phyloP scores from a whole-genome alignment of 2,329 filamentous ascomycete genomes.

The Trichophyton rubrum region DNA sequence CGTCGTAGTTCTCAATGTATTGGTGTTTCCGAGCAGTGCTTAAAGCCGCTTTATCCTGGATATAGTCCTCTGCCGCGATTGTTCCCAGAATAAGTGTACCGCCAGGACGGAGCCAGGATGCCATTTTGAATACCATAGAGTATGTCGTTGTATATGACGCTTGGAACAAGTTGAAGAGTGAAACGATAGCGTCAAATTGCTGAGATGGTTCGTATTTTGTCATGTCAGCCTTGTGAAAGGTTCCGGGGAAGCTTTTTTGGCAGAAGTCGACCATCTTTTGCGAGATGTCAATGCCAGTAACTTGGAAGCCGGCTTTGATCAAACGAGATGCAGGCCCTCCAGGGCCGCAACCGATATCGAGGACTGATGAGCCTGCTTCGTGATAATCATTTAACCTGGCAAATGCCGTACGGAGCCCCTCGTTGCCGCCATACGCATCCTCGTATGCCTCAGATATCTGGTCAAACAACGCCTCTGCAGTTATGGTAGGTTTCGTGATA shows the following conservation, averaged over 20 bases:
- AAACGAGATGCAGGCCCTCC: constrained; percentile 12
- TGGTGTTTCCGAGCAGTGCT: background rate
- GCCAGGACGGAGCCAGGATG: constrained; percentile 10
- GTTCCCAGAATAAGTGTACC: constrained; percentile 11
- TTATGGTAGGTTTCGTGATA: background rate
- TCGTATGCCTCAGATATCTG: constrained; percentile 9
- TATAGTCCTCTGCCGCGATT: constrained; percentile 5
- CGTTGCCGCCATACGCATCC: constrained; percentile 9
- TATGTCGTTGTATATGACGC: constrained; percentile 8
- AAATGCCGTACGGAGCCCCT: constrained; percentile 7
- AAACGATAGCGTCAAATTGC: constrained; percentile 12
- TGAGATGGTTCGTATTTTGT: constrained; percentile 8
- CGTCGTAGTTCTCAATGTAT: background rate
- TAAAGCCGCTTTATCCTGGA: background rate
- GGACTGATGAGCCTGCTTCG: constrained; percentile 5
- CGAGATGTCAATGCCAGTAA: constrained; percentile 13
- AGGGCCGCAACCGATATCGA: constrained; percentile 16
- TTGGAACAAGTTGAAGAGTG: constrained; percentile 12
- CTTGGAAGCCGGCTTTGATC: constrained; percentile 10
- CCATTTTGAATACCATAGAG: constrained; percentile 8
- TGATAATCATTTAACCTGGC: constrained; percentile 2
- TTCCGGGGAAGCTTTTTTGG: constrained; percentile 9
- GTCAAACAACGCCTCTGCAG: background rate
- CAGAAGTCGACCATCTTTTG: constrained; percentile 14
- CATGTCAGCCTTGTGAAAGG: constrained; percentile 14